Evolutionary conservation across 225 moss, liverwort and hornwort genomes (phyloP).

Genomic region (Thuidium tamariscinum): DNA sequence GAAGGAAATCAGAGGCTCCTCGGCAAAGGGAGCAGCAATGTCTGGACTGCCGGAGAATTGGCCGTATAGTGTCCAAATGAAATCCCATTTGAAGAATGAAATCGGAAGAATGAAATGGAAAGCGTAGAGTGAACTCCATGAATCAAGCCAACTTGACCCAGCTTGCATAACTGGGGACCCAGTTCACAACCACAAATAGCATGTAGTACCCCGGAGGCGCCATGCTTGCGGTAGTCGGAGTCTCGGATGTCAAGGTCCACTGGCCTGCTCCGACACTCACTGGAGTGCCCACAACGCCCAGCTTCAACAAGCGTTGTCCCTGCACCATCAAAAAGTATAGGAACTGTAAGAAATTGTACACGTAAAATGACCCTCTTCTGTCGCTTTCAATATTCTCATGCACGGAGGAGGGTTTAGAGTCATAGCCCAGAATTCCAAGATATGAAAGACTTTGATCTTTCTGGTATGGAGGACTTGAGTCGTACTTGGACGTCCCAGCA

Average conservation of each 20-base stretch:
- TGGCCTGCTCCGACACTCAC: neutral
- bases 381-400: neutral
- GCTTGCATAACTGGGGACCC: slow-evolving; percentile 17
- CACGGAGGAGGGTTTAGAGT: neutral
- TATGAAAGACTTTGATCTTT: neutral
- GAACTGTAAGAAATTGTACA: neutral
- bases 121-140: neutral
- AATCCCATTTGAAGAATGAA: neutral
- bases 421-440: no score
- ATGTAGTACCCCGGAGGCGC: slow-evolving; percentile 48
- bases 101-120: neutral
- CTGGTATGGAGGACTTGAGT: neutral
- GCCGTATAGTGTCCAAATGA: neutral
- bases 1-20: neutral
- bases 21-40: neutral
- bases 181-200: slow-evolving; percentile 27
- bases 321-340: neutral
- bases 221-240: slow-evolving; percentile 13
- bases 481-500: neutral
- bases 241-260: neutral
- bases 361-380: no score
- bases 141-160: slow-evolving; percentile 18
- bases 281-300: slow-evolving; percentile 3
- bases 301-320: slow-evolving; percentile 39
- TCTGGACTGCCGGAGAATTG: neutral